Conservation (phyloP, 441 rosid species). For the Erodium chrysanthum region DNA sequence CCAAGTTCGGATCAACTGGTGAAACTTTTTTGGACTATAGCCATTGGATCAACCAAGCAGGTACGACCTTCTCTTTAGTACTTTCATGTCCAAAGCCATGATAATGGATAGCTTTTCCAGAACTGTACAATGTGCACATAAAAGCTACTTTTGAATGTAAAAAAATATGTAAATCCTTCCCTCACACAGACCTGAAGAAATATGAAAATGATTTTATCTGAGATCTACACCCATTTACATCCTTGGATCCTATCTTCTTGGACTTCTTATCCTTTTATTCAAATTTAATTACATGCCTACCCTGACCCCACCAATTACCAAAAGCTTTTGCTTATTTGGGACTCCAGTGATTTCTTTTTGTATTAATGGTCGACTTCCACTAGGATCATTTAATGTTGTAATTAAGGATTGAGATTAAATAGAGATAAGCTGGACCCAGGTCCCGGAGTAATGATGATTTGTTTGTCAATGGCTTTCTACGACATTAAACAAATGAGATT, state of each 20-base stretch:
- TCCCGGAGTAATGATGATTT: not conserved
- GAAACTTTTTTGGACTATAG: constrained; percentile 1
- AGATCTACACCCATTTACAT: not conserved
- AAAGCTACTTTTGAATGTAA: not conserved
- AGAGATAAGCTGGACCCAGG: no score
- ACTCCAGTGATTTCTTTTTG: not conserved
- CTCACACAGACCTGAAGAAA: not conserved
- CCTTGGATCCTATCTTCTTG: not conserved
- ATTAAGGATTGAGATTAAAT: not conserved
- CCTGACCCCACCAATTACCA: no score
- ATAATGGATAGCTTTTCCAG: not conserved
- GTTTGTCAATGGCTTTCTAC: not conserved
- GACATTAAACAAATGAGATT: not conserved
- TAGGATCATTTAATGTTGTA: not conserved
- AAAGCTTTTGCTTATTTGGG: not conserved
- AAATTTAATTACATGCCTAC: not conserved
- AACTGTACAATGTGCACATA: constrained; percentile 1
- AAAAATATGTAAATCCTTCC: not conserved
- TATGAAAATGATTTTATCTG: not conserved
- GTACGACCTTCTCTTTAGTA: not conserved
- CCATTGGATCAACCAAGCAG: constrained; percentile 4
- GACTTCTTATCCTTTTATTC: not conserved
- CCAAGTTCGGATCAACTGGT: not conserved
- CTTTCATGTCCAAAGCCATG: constrained; percentile 4
- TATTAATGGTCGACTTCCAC: not conserved